A percentile compares a stretch with the other conserved stretches of the same genome.
Conservation (phyloP, 1,139 yeast genomes). For the Lodderomyces jiufengensis region DNA sequence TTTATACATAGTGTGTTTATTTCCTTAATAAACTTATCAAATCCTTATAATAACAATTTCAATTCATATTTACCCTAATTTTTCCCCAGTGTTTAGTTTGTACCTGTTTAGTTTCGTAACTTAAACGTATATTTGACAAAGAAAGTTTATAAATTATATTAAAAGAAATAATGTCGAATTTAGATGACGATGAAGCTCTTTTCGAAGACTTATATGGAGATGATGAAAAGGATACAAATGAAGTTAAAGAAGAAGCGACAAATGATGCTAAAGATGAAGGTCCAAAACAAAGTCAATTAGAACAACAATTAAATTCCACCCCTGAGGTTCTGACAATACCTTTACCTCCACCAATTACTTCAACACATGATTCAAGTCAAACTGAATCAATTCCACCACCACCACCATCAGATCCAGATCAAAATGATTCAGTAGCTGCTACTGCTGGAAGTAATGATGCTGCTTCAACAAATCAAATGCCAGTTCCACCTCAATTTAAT, state of each 20-base stretch:
- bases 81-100: slow-evolving; percentile 5
- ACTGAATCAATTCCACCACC: slow-evolving; percentile 5
- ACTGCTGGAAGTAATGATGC: slow-evolving; percentile 6
- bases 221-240: slow-evolving; percentile 14
- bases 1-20: slow-evolving; percentile 11
- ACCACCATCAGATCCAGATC: slow-evolving; percentile 2
- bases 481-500: slow-evolving; percentile 6
- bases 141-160: slow-evolving; percentile 4
- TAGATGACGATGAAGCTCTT: slow-evolving; percentile 82
- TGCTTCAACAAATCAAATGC: not conserved
- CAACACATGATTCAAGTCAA: slow-evolving; percentile 4
- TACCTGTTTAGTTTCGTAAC: slow-evolving; percentile 1
- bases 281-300: not conserved
- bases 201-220: slow-evolving; percentile 69
- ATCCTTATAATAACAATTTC: not conserved
- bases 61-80: not conserved
- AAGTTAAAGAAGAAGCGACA: slow-evolving; percentile 8
- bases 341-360: slow-evolving; percentile 4
- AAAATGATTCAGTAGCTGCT: slow-evolving; percentile 1
- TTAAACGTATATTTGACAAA: slow-evolving; percentile 1
- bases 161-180: slow-evolving; percentile 44
- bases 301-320: slow-evolving; percentile 5
- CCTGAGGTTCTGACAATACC: slow-evolving; percentile 1
- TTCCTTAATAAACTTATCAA: slow-evolving; percentile 6
- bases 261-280: slow-evolving; percentile 5